These are phyloP conservation scores for Schizochytrium sp. DNA, from an alignment of 108 stramenopile genomes.

Conservation along the genomic window DNA sequence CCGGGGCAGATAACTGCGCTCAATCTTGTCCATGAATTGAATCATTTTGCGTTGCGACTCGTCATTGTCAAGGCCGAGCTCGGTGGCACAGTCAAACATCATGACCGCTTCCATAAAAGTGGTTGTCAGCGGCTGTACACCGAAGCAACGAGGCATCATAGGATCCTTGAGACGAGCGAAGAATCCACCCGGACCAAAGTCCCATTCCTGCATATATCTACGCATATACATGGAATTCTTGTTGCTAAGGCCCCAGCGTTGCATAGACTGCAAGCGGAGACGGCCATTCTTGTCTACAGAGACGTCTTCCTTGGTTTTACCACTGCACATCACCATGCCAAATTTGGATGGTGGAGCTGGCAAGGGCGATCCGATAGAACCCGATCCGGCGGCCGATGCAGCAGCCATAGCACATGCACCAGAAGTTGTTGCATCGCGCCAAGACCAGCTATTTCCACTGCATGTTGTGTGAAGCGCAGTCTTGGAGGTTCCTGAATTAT, in stretches of 20 bases:
- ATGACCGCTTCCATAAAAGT: conserved; percentile 15
- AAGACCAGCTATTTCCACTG: too few relatives aligned
- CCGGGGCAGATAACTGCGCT: not conserved
- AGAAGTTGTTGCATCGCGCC: too few relatives aligned
- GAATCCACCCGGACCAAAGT: conserved; percentile 51
- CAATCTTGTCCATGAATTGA: conserved; percentile 15
- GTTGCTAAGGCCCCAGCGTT: not conserved
- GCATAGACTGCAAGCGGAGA: not conserved
- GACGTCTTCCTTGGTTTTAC: not conserved
- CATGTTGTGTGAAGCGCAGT: too few relatives aligned
- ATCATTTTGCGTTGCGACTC: conserved; percentile 21
- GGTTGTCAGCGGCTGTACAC: conserved; percentile 36
- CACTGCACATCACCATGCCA: too few relatives aligned
- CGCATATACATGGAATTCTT: not conserved
- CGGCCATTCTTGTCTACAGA: conserved; percentile 21
- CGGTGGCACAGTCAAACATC: not conserved
- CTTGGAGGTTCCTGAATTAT: too few relatives aligned
- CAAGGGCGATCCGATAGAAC: too few relatives aligned
- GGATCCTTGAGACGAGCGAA: conserved; percentile 45
- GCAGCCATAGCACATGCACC: too few relatives aligned
- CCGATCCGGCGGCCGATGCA: too few relatives aligned
- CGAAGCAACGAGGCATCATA: not conserved
- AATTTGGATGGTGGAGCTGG: too few relatives aligned
- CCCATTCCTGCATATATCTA: not conserved
- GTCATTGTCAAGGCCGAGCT: not conserved